phyloP scores from a whole-genome alignment of 345 rosid genomes.

The Nephelium lappaceum region DNA sequence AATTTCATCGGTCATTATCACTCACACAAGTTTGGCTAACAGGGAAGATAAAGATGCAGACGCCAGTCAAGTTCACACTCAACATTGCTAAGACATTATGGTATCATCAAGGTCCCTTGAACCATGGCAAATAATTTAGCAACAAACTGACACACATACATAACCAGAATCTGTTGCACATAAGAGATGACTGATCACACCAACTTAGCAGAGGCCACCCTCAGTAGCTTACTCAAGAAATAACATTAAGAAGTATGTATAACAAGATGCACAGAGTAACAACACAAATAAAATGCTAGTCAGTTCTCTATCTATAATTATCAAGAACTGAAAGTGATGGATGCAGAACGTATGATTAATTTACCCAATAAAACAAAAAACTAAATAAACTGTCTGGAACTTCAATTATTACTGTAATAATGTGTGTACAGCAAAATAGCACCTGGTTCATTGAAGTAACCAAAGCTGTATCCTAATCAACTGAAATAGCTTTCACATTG shows the following conservation, averaged over 20 bases:
- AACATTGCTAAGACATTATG: background rate
- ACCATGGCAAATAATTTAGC: background rate
- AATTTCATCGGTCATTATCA: background rate
- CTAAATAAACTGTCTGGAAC: background rate
- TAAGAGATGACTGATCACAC: too few species aligned
- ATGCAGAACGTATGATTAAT: background rate
- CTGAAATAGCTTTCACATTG: too few species aligned
- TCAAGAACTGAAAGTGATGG: background rate
- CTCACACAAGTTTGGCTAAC: background rate
- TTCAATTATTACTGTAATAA: background rate
- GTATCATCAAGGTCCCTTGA: background rate
- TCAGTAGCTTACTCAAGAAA: background rate
- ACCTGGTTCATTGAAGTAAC: conserved; percentile 3
- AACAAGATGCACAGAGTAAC: background rate
- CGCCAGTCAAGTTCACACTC: background rate
- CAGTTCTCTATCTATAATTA: background rate
- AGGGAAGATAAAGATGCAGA: background rate
- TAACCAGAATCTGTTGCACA: background rate
- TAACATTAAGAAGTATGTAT: background rate
- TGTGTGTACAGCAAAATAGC: background rate
- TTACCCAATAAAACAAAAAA: background rate
- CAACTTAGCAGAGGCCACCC: background rate
- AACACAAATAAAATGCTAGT: background rate
- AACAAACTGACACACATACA: background rate
- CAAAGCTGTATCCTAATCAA: too few species aligned